A percentile compares a stretch with the other conserved stretches of the same genome.
Conservation (phyloP, 179 eudicot species). For the Nepenthes alata region DNA sequence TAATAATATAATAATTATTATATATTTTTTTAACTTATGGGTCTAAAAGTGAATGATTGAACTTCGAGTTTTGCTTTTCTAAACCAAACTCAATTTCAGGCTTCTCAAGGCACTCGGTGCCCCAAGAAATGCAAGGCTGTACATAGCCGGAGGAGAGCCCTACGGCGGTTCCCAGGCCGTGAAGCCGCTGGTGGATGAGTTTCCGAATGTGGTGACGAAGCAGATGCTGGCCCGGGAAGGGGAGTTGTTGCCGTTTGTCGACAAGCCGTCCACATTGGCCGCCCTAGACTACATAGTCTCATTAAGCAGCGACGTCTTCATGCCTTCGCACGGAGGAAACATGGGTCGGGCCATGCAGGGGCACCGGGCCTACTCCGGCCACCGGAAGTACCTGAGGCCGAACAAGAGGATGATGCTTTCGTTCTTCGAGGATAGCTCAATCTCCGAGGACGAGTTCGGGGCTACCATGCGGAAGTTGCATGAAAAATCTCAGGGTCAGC, state of each 20-base stretch:
- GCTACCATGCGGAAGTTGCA: conserved; percentile 41
- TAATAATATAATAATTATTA: too few species aligned
- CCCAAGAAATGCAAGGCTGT: conserved; percentile 35
- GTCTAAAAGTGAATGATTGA: too few species aligned
- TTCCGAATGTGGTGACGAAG: conserved; percentile 46
- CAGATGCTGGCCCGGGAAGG: conserved; percentile 38
- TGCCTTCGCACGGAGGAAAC: conserved; percentile 77
- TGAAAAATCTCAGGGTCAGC: conserved; percentile 42
- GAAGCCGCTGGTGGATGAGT: conserved; percentile 32
- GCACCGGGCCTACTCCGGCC: conserved; percentile 47
- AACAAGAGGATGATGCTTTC: conserved; percentile 67
- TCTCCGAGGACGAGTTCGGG: conserved; percentile 31
- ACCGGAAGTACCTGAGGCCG: conserved; percentile 44
- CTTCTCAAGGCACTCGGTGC: conserved; percentile 62
- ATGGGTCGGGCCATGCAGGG: conserved; percentile 81
- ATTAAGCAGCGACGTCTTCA: conserved; percentile 65
- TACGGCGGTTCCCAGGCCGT: conserved; percentile 53
- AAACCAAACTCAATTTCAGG: conserved; percentile 14
- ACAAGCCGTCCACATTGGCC: conserved; percentile 46
- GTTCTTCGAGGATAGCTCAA: conserved; percentile 25
- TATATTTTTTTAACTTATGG: too few species aligned
- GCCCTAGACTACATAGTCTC: conserved; percentile 69
- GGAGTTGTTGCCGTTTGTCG: conserved; percentile 40
- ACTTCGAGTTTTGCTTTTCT: too few species aligned
- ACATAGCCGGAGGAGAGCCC: conserved; percentile 62